Base-by-base conservation (phyloP, 2,329 filamentous ascomycete genomes). In the Fusarium liriodendri region DNA sequence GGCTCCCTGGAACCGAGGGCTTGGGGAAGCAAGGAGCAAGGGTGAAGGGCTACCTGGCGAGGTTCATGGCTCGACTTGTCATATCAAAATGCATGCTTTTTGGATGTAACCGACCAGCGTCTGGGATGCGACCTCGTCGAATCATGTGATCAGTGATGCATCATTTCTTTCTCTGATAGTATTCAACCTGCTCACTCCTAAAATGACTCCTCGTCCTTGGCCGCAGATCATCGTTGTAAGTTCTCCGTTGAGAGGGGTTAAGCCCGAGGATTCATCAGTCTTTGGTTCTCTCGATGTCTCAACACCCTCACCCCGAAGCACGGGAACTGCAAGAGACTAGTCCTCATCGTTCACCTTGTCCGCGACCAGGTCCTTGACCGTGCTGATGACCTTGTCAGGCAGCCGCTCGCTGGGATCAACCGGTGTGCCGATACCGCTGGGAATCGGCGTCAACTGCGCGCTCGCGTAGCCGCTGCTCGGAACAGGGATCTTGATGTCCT, bases 401-500 rank as follows among this genome's bases (percentile, higher is more conserved):
- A 83, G 84, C 16, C 85, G 80, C 71, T 86, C 84, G 32, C 82
- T 71, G 1, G 84, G 80, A 66, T 88, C 85, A 1, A 84, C 79
- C 6, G 87, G 85, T 33, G 83, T 84, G n/a, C 84, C 83, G 61
- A 89, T 79, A 10, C 79, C 82, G 18, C 85, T 87, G 8, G 84
- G 82, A 59, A 89, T 85, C 8, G 89, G 88, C 32, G 84, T 88
- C 66, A 85, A 83, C 27, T 84, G 75, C n/a, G 75, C 76, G 72
- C 82, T 82, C 32, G 77, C 77, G 9, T 73, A 62, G 27, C 74
- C 78, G 58, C 82, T 83, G 6, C 78, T 79, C 6, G 93, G 90
- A 13, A 95, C 92, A 0, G 93, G 93, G 50, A 95, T 94, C 73
- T 92, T 89, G 78, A 97, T 92, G 72, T 95, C 94, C 83, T 97